Percentiles rank a stretch among this genome's conserved stretches.
phyloP scores from a whole-genome alignment of 2,329 filamentous ascomycete species.

The Microdochium nivale region DNA sequence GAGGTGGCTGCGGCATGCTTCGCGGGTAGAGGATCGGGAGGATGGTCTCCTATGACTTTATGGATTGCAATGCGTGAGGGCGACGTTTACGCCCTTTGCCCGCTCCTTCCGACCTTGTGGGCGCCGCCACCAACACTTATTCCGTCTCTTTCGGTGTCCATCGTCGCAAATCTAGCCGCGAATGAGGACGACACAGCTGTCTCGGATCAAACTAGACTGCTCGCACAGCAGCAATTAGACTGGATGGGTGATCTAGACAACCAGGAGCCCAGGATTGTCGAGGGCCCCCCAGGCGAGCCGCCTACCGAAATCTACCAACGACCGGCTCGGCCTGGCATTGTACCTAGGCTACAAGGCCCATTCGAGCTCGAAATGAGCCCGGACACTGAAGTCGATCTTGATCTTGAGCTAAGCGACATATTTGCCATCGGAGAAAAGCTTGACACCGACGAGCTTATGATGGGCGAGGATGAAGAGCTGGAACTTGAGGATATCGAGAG shows the following conservation, averaged over 20 bases:
- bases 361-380: slow-evolving; percentile 49
- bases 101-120: slow-evolving; percentile 82
- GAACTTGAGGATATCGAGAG: slow-evolving; percentile 47
- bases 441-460: slow-evolving; percentile 51
- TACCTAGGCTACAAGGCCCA: slow-evolving; percentile 54
- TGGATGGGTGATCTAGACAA: slow-evolving; percentile 60
- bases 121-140: slow-evolving; percentile 67
- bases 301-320: slow-evolving; percentile 47
- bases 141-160: slow-evolving; percentile 73
- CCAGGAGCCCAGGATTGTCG: slow-evolving; percentile 50
- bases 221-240: slow-evolving; percentile 56
- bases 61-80: slow-evolving; percentile 95
- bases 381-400: slow-evolving; percentile 45
- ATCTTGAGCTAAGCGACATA: slow-evolving; percentile 51
- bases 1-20: slow-evolving; percentile 88
- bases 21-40: slow-evolving; percentile 55
- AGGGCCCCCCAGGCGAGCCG: slow-evolving; percentile 38
- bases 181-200: slow-evolving; percentile 50
- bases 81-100: slow-evolving; percentile 88
- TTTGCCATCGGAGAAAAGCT: slow-evolving; percentile 54
- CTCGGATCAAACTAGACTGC: slow-evolving; percentile 41
- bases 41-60: slow-evolving; percentile 93
- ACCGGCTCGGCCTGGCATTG: slow-evolving; percentile 45
- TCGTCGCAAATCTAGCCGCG: slow-evolving; percentile 63
- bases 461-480: slow-evolving; percentile 55